Evolutionary conservation across 2,329 filamentous ascomycete species (phyloP).

Genomic region (Trichoderma asperellum): DNA sequence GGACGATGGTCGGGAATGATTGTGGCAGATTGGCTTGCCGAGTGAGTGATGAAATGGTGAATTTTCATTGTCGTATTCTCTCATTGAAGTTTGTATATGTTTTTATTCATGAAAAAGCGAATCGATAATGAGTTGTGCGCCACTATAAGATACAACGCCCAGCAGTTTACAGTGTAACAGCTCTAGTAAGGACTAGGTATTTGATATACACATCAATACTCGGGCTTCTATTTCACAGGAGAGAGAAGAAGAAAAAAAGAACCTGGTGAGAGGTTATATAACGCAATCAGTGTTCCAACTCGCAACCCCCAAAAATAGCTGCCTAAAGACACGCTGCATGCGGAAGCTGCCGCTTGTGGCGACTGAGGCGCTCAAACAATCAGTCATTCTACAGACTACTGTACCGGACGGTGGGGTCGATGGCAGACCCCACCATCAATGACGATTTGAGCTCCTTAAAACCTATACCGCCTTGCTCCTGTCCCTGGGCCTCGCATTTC

Average conservation of each 20-base stretch:
- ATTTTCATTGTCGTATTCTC: not conserved
- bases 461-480: slow-evolving; percentile 22
- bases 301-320: not conserved
- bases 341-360: not conserved
- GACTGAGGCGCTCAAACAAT: not conserved
- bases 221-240: not conserved
- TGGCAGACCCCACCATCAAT: slow-evolving; percentile 26
- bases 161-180: not conserved
- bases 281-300: not conserved
- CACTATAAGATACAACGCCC: not conserved
- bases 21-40: not conserved
- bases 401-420: slow-evolving; percentile 16
- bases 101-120: not conserved
- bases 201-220: not conserved
- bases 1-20: not conserved
- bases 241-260: not conserved
- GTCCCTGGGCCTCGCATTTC: not conserved
- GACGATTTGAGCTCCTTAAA: slow-evolving; percentile 24
- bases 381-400: not conserved
- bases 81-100: not conserved
- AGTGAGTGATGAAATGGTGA: not conserved
- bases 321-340: not conserved
- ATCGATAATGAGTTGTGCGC: not conserved
- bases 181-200: not conserved
- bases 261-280: not conserved